phyloP scores from a whole-genome alignment of 192 early-diverging fungal species.

The Backusella mclennaniae region DNA sequence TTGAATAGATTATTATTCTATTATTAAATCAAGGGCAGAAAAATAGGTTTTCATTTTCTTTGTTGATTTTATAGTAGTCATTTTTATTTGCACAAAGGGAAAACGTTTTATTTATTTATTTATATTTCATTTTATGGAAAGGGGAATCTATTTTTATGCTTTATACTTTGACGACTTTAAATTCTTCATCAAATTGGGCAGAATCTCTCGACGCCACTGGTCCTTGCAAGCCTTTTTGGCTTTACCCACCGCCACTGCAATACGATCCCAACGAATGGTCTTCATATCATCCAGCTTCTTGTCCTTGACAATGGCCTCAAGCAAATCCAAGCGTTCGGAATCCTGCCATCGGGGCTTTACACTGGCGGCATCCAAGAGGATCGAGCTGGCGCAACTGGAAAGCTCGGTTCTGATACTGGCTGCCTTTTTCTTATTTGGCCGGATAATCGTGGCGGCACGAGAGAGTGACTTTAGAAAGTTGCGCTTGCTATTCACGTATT shows the following conservation, averaged over 20 bases:
- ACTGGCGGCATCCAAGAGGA: not conserved
- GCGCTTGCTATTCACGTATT: not conserved
- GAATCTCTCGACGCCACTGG: conserved; percentile 31
- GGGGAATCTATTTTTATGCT: too few relatives aligned
- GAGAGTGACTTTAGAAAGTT: not conserved
- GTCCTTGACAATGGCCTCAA: conserved; percentile 31
- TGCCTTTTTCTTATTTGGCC: not conserved
- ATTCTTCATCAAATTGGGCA: conserved; percentile 22
- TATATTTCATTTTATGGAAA: too few relatives aligned
- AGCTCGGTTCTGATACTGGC: not conserved
- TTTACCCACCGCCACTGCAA: conserved; percentile 22
- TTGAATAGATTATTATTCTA: too few relatives aligned
- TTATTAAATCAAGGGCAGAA: too few relatives aligned
- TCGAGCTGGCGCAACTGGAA: not conserved
- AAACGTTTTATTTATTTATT: too few relatives aligned
- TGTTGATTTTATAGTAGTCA: too few relatives aligned
- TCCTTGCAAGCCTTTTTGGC: conserved; percentile 39
- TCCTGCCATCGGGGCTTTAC: conserved; percentile 34
- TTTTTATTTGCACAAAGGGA: too few relatives aligned
- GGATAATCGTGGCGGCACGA: not conserved
- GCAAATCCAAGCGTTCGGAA: conserved; percentile 15
- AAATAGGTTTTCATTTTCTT: too few relatives aligned
- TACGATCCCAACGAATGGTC: conserved; percentile 27
- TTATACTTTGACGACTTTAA: not conserved
- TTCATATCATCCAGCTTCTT: conserved; percentile 31